Evolutionary conservation across 768 basidiomycete genomes (phyloP).

Genomic region (Tylopilus plumbeoviolaceoides): DNA sequence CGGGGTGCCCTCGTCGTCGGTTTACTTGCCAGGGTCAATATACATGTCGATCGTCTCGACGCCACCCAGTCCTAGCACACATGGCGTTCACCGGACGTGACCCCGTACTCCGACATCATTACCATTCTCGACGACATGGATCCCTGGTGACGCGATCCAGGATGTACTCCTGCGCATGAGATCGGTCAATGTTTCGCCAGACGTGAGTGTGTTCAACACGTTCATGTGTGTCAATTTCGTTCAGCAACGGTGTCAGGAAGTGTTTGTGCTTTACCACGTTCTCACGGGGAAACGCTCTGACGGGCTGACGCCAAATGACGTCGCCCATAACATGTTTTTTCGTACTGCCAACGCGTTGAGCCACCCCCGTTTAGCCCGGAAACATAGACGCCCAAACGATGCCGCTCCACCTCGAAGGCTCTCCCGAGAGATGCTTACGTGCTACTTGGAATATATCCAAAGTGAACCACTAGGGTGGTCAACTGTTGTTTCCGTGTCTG

Average conservation of each 20-base stretch:
- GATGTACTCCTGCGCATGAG: constrained; percentile 39
- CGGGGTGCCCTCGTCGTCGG: no score
- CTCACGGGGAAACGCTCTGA: constrained; percentile 33
- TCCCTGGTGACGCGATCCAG: constrained; percentile 26
- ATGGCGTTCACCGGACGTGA: constrained; percentile 9
- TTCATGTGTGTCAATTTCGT: constrained; percentile 41
- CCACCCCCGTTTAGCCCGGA: constrained; percentile 21
- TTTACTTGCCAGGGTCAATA: constrained; percentile 36
- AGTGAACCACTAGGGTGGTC: constrained; percentile 17
- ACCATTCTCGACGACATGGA: constrained; percentile 32
- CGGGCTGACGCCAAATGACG: constrained; percentile 36
- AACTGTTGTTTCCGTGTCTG: constrained; percentile 29
- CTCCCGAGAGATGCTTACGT: constrained; percentile 42
- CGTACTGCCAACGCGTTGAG: constrained; percentile 21
- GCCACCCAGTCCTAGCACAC: constrained; percentile 27
- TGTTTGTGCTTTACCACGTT: constrained; percentile 41
- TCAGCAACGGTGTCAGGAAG: constrained; percentile 29
- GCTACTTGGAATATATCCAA: constrained; percentile 25
- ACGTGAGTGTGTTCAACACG: constrained; percentile 44
- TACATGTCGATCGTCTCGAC: constrained; percentile 30
- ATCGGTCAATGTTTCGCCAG: constrained; percentile 33
- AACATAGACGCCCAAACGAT: constrained; percentile 16
- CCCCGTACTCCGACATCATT: constrained; percentile 40
- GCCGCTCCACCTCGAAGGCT: constrained; percentile 38
- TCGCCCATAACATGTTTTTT: constrained; percentile 45